Evolutionary conservation across 306 rosid genomes (phyloP).

Genomic region (Elaeagnus macrophylla): DNA sequence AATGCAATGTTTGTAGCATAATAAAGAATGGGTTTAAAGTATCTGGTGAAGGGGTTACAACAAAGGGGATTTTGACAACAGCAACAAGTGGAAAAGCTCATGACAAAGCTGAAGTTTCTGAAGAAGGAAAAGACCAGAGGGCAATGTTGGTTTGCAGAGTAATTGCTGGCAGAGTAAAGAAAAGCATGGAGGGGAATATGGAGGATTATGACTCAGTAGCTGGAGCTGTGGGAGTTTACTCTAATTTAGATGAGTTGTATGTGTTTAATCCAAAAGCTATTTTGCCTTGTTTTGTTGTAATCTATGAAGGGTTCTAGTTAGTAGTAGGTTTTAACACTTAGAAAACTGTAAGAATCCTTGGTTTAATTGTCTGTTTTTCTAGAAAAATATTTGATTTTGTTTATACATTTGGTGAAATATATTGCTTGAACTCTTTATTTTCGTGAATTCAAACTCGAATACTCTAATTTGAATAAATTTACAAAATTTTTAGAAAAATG

Average conservation of each 20-base stretch:
- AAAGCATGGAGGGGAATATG: constrained; percentile 48
- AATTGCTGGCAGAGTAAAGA: constrained; percentile 96
- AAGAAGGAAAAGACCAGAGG: constrained; percentile 32
- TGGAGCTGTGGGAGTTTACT: constrained; percentile 66
- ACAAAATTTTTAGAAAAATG: too few relatives aligned
- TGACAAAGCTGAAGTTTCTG: constrained; percentile 36
- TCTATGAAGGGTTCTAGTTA: constrained; percentile 60
- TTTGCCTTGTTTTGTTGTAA: constrained; percentile 96
- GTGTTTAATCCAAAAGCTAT: constrained; percentile 73
- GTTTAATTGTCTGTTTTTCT: background rate
- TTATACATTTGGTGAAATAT: background rate
- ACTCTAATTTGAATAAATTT: too few relatives aligned
- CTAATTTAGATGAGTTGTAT: constrained; percentile 84
- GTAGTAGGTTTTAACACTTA: constrained; percentile 5
- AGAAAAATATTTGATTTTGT: background rate
- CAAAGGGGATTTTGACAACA: constrained; percentile 61
- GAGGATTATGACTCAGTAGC: constrained; percentile 79
- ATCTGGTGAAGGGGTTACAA: constrained; percentile 13
- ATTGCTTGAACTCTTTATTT: background rate
- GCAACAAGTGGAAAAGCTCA: constrained; percentile 94
- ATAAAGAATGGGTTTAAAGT: constrained; percentile 64
- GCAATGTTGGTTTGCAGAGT: constrained; percentile 98
- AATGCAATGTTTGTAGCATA: constrained; percentile 61
- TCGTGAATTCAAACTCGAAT: too few relatives aligned
- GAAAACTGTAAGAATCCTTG: background rate